phyloP scores from a whole-genome alignment of 2,329 filamentous ascomycete genomes.

The Monilinia laxa region DNA sequence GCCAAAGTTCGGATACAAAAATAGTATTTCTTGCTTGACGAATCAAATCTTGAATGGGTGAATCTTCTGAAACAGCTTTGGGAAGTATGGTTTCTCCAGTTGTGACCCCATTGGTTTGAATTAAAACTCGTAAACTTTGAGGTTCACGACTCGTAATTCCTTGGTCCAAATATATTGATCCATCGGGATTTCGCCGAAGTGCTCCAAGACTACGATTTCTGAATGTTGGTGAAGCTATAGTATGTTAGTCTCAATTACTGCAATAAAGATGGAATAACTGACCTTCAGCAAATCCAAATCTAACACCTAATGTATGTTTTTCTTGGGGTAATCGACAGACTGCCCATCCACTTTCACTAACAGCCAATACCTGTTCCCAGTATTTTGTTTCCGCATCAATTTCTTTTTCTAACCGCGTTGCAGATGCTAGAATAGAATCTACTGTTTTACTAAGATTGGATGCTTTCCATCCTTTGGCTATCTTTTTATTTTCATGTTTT shows the following conservation, averaged over 20 bases:
- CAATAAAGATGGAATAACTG: slow-evolving; percentile 14
- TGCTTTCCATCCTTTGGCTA: slow-evolving; percentile 71
- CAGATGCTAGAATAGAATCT: slow-evolving; percentile 70
- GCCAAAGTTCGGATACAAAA: slow-evolving; percentile 83
- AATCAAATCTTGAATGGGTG: slow-evolving; percentile 65
- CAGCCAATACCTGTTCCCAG: slow-evolving; percentile 80
- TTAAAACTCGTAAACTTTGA: slow-evolving; percentile 65
- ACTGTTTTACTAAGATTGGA: slow-evolving; percentile 74
- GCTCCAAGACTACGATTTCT: slow-evolving; percentile 75
- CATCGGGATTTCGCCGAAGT: slow-evolving; percentile 71
- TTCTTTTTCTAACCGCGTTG: slow-evolving; percentile 71
- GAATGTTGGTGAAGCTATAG: slow-evolving; percentile 55
- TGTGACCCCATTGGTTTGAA: slow-evolving; percentile 57
- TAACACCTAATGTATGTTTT: slow-evolving; percentile 73
- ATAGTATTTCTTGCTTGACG: slow-evolving; percentile 75
- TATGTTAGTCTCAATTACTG: slow-evolving; percentile 36
- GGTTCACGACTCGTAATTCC: slow-evolving; percentile 48
- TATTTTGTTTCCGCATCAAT: slow-evolving; percentile 79
- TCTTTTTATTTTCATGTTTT: slow-evolving; percentile 54
- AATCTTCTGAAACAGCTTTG: slow-evolving; percentile 55
- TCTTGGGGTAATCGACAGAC: slow-evolving; percentile 75
- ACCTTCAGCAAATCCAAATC: slow-evolving; percentile 80
- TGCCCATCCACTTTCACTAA: slow-evolving; percentile 84
- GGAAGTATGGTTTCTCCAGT: slow-evolving; percentile 58
- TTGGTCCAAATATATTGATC: slow-evolving; percentile 71